These are phyloP conservation scores for Populus pruinosa DNA, from an alignment of 345 rosid genomes.

Conservation along the genomic window DNA sequence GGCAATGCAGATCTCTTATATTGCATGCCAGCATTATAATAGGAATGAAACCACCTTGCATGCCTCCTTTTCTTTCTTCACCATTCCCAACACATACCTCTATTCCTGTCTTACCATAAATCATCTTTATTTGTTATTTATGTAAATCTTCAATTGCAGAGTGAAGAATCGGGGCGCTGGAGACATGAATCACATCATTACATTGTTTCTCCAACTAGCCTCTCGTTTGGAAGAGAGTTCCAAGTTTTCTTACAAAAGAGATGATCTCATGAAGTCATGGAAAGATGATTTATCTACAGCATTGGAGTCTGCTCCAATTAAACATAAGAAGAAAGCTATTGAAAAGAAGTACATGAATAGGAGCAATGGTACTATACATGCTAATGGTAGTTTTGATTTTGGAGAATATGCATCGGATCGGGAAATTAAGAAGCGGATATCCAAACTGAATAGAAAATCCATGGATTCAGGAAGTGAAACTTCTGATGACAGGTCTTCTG, in stretches of 20 bases:
- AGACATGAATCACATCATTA: constrained; percentile 67
- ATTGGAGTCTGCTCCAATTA: constrained; percentile 45
- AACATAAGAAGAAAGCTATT: constrained; percentile 57
- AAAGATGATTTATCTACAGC: constrained; percentile 62
- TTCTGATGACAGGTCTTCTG: constrained; percentile 79
- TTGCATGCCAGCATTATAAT: neutral
- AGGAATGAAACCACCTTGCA: neutral
- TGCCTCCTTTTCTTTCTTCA: neutral
- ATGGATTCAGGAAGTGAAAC: constrained; percentile 89
- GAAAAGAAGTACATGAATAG: constrained; percentile 70
- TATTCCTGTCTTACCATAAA: neutral
- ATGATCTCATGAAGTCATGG: constrained; percentile 77
- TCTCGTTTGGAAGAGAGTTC: constrained; percentile 84
- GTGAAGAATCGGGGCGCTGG: constrained; percentile 72
- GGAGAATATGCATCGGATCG: constrained; percentile 87
- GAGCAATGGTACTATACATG: constrained; percentile 49
- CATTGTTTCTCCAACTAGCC: constrained; percentile 82
- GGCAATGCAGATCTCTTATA: neutral
- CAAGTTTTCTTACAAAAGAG: constrained; percentile 69
- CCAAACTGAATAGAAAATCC: constrained; percentile 75
- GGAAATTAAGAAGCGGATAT: constrained; percentile 81
- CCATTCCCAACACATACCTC: neutral
- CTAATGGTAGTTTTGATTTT: constrained; percentile 52
- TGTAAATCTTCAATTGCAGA: constrained; percentile 39
- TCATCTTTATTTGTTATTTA: constrained; percentile 1